These are phyloP conservation scores for Colletotrichum sp. DNA, from an alignment of 2,329 filamentous ascomycete species.

Conservation along the genomic window DNA sequence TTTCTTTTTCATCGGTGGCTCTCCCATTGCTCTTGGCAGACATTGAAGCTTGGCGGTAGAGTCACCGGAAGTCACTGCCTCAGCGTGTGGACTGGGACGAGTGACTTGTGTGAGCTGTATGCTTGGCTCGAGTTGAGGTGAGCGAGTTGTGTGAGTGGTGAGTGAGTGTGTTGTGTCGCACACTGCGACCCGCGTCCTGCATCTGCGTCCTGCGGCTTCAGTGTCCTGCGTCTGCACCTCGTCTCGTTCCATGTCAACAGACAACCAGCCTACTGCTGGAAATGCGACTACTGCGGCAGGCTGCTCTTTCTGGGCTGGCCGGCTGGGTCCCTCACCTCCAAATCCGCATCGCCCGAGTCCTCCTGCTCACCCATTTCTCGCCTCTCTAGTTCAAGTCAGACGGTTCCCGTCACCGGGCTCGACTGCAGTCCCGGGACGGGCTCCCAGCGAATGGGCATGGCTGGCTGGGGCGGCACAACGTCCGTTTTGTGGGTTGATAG, in stretches of 20 bases:
- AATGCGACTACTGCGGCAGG: background rate
- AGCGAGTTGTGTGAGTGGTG: background rate
- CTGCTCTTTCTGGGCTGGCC: background rate
- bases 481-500: background rate
- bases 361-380: background rate
- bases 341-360: background rate
- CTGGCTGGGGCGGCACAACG: background rate
- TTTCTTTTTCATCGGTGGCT: constrained; percentile 10
- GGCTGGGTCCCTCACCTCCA: background rate
- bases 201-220: background rate
- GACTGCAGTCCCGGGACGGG: background rate
- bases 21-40: constrained; percentile 2
- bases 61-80: background rate
- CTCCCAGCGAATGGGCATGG: background rate
- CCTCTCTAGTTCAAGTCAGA: background rate
- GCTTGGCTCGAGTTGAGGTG: background rate
- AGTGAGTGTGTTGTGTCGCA: background rate
- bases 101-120: background rate
- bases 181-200: background rate
- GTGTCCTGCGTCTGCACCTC: background rate
- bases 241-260: background rate
- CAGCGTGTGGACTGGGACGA: background rate
- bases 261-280: background rate
- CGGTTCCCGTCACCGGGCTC: background rate
- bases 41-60: constrained; percentile 6